Base-by-base conservation (phyloP, 352 stramenopile species). In the Pythium insidiosum region DNA sequence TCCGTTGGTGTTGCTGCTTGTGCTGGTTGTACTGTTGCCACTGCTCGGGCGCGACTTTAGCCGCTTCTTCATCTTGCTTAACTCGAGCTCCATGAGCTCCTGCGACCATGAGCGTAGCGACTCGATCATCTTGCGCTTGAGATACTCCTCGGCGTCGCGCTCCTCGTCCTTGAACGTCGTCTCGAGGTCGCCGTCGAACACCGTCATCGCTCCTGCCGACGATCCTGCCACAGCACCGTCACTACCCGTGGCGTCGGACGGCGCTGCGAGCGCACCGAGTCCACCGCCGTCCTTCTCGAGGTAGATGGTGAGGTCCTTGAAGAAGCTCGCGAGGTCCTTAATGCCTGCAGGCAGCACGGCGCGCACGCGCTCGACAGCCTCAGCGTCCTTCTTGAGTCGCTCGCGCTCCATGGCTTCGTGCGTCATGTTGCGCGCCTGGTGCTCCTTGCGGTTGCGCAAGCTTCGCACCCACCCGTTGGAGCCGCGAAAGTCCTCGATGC, bases 381-480 rank as follows among this genome's bases (percentile, higher is more conserved):
- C 72, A 25, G 70, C 66, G 38, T 89, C 74, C 31, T 83, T 83
- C 43, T 84, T 87, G 23, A 71, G 44, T 33, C 69, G 67, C 46
- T 87, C 72, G 15, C 60, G 59, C 44, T 82, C 66, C 35, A 75
- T 46, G 7, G 74, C 69, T 30, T 84, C 74, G 6, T 77, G 45
- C 6, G 72, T 72, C 50, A 75, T 63, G 48, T 65, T 72, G 15
- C 73, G 63, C 35, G 57, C 50, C 34, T 76, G 63, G 47, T 77
- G 63, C 38, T 87, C 73, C 54, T 89, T 89, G 39, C 77, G 72
- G 41, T 89, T 89, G 22, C 77, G 69, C 28, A 89, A 51, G 53
- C 73, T 86, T 21, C 77, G 77, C 19, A 89, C 72, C 77, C 77
- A 89, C 25, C 77, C 77, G 43, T 89, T 89, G 0, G 77, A 89